phyloP scores from a whole-genome alignment of 805 yeast species.

The Starmerella apis region DNA sequence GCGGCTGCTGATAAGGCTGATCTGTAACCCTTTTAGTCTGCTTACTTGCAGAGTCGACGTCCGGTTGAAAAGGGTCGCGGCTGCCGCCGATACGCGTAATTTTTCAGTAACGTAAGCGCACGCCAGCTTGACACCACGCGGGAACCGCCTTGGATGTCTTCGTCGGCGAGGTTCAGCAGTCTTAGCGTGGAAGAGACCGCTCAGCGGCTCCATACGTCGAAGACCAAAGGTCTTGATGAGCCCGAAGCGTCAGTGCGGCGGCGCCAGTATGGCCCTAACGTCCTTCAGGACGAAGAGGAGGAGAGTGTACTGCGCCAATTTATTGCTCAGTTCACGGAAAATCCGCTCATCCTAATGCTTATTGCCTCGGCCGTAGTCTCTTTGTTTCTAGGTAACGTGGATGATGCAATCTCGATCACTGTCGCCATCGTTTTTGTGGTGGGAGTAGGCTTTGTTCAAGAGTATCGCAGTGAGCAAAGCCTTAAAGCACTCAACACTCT shows the following conservation, averaged over 20 bases:
- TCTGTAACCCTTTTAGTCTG: background rate
- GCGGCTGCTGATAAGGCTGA: background rate
- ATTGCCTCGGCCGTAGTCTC: slow-evolving; percentile 84
- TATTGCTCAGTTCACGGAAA: slow-evolving; percentile 69
- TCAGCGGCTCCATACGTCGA: slow-evolving; percentile 51
- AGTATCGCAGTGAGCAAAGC: slow-evolving; percentile 88
- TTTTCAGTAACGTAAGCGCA: slow-evolving; percentile 8
- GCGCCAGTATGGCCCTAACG: slow-evolving; percentile 70
- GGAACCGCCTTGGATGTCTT: slow-evolving; percentile 30
- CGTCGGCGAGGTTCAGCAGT: slow-evolving; percentile 56
- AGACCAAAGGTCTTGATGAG: slow-evolving; percentile 49
- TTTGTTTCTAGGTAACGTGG: slow-evolving; percentile 88
- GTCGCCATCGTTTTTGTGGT: slow-evolving; percentile 89
- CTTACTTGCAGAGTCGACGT: background rate
- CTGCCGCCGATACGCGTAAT: slow-evolving; percentile 1
- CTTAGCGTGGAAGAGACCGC: slow-evolving; percentile 57
- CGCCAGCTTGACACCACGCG: background rate
- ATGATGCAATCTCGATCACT: slow-evolving; percentile 90
- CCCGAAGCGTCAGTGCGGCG: slow-evolving; percentile 66
- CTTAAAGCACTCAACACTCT: slow-evolving; percentile 82
- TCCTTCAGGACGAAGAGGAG: slow-evolving; percentile 72
- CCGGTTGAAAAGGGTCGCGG: background rate
- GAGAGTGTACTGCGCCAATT: slow-evolving; percentile 57
- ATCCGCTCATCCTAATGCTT: slow-evolving; percentile 77
- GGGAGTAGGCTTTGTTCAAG: slow-evolving; percentile 95